A percentile compares a stretch with the other conserved stretches of the same genome.
phyloP scores from a whole-genome alignment of 225 moss, liverwort and hornwort genomes.

The Antitrichia curtipendula region DNA sequence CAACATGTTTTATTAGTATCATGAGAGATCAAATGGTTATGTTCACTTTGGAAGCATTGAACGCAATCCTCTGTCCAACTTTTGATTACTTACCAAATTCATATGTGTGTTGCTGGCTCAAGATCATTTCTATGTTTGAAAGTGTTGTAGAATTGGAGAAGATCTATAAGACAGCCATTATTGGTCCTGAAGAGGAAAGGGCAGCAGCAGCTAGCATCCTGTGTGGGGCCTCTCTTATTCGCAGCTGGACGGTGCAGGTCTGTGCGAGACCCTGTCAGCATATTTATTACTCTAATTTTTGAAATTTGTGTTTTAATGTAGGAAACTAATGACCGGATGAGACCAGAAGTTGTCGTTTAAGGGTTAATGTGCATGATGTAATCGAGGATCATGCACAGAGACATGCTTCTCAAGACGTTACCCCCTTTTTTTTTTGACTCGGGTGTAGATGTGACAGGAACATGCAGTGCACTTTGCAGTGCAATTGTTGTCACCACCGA shows the following conservation, averaged over 20 bases:
- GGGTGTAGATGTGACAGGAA: conserved; percentile 53
- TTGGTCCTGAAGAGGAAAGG: conserved; percentile 88
- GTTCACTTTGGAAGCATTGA: background rate
- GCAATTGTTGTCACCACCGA: conserved; percentile 78
- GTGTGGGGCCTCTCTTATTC: conserved; percentile 82
- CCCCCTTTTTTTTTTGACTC: background rate
- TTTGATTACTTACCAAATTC: background rate
- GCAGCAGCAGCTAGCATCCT: conserved; percentile 81
- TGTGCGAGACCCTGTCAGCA: background rate
- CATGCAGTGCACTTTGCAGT: conserved; percentile 82
- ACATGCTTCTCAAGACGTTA: background rate
- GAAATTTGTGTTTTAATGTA: background rate
- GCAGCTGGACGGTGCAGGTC: conserved; percentile 96
- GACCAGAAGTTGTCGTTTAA: background rate
- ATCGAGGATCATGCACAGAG: background rate
- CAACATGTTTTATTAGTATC: background rate
- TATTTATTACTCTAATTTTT: background rate
- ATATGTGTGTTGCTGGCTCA: background rate
- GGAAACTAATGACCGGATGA: background rate
- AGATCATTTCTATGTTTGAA: conserved; percentile 9
- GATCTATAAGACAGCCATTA: conserved; percentile 63
- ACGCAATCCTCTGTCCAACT: background rate
- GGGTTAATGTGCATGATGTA: background rate
- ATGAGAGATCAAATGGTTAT: background rate
- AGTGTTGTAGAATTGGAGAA: conserved; percentile 91